Percentiles rank a stretch among this genome's conserved stretches.
These are phyloP conservation scores for Macrophomina tecta DNA, from an alignment of 2,329 filamentous ascomycete species.

Conservation along the genomic window DNA sequence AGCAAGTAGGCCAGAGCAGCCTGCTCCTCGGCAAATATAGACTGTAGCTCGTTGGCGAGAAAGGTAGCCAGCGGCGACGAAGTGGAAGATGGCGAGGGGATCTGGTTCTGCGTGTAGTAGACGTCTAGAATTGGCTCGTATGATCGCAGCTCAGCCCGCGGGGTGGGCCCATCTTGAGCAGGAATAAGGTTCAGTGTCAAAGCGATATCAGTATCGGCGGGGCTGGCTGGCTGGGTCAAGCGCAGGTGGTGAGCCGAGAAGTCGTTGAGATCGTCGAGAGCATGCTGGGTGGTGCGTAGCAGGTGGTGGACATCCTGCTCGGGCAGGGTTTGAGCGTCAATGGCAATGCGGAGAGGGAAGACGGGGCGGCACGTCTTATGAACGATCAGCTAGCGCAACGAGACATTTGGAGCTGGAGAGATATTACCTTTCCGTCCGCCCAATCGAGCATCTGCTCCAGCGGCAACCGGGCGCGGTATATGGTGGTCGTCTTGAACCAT, in stretches of 20 bases:
- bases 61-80: slow-evolving; percentile 78
- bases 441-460: slow-evolving; percentile 86
- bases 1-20: slow-evolving; percentile 68
- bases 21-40: slow-evolving; percentile 86
- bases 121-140: slow-evolving; percentile 77
- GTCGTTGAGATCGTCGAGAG: slow-evolving; percentile 84
- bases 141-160: slow-evolving; percentile 68
- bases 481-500: slow-evolving; percentile 95
- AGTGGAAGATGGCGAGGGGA: slow-evolving; percentile 70
- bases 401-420: neutral
- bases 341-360: slow-evolving; percentile 82
- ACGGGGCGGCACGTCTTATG: slow-evolving; percentile 81
- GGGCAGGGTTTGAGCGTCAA: slow-evolving; percentile 72
- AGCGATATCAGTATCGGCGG: slow-evolving; percentile 60
- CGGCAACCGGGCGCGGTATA: slow-evolving; percentile 85
- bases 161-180: slow-evolving; percentile 58
- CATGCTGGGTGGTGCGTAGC: slow-evolving; percentile 80
- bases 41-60: slow-evolving; percentile 77
- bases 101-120: slow-evolving; percentile 73
- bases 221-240: slow-evolving; percentile 45
- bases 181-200: slow-evolving; percentile 74
- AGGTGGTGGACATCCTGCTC: slow-evolving; percentile 74
- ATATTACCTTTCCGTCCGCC: slow-evolving; percentile 81
- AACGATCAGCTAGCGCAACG: slow-evolving; percentile 27
- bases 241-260: slow-evolving; percentile 84